A percentile compares a stretch with the other conserved stretches of the same genome.
phyloP scores from a whole-genome alignment of 2,329 filamentous ascomycete genomes.

The Pezicula carpinea region DNA sequence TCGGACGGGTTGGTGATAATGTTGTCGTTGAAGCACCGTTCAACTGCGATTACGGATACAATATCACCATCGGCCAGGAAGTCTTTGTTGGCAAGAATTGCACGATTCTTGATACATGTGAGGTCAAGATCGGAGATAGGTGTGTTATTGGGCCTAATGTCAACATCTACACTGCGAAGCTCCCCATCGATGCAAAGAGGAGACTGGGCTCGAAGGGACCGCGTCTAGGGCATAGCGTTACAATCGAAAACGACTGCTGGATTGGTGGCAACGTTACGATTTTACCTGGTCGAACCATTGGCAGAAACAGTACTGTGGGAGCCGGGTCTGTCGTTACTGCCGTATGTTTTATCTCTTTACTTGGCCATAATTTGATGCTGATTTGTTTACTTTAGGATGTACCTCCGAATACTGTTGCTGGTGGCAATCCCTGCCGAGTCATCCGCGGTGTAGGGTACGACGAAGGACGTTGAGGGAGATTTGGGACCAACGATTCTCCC shows the following conservation, averaged over 20 bases:
- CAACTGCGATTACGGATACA: slow-evolving; percentile 92
- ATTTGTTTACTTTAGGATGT: slow-evolving; percentile 23
- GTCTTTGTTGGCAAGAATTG: slow-evolving; percentile 81
- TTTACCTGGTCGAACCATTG: slow-evolving; percentile 48
- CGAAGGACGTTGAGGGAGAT: background rate
- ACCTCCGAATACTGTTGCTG: slow-evolving; percentile 29
- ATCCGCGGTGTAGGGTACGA: slow-evolving; percentile 20
- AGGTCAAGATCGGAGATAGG: slow-evolving; percentile 75
- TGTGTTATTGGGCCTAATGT: slow-evolving; percentile 79
- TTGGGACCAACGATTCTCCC: background rate
- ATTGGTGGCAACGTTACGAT: slow-evolving; percentile 61
- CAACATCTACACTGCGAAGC: slow-evolving; percentile 73
- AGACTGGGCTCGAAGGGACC: slow-evolving; percentile 70
- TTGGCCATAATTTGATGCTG: slow-evolving; percentile 1
- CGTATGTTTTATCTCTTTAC: slow-evolving; percentile 32
- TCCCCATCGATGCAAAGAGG: slow-evolving; percentile 67
- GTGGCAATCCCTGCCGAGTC: slow-evolving; percentile 29
- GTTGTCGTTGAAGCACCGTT: slow-evolving; percentile 85
- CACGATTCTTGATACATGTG: slow-evolving; percentile 79
- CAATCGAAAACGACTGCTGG: slow-evolving; percentile 69
- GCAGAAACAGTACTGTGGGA: slow-evolving; percentile 46
- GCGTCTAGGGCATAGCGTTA: slow-evolving; percentile 65
- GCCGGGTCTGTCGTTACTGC: slow-evolving; percentile 50
- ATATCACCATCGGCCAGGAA: slow-evolving; percentile 81
- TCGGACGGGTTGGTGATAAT: slow-evolving; percentile 65